Conservation (phyloP, 2,329 filamentous ascomycete species). For the Fusarium sp. region DNA sequence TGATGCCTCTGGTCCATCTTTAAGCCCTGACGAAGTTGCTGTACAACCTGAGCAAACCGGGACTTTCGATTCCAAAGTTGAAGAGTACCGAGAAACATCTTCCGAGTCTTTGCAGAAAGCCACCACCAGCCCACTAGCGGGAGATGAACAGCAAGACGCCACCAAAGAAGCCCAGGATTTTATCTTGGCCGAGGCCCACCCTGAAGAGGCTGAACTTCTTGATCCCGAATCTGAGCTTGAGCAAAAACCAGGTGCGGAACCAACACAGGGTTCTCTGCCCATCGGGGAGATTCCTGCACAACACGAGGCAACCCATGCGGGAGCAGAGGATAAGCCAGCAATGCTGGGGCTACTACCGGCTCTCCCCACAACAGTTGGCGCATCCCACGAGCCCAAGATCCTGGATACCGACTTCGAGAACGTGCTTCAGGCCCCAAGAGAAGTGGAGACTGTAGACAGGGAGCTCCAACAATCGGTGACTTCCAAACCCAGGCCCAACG, state of each 20-base stretch:
- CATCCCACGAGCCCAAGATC: slow-evolving; percentile 4
- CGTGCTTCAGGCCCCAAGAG: background rate
- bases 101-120: background rate
- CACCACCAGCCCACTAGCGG: background rate
- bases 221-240: background rate
- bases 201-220: background rate
- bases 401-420: slow-evolving; percentile 14
- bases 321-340: background rate
- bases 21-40: background rate
- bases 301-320: background rate
- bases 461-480: background rate
- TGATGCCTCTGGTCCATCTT: background rate
- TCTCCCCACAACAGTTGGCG: background rate
- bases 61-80: background rate
- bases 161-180: background rate
- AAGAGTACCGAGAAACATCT: background rate
- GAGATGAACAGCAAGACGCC: background rate
- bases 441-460: background rate
- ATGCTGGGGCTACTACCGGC: background rate
- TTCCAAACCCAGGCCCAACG: background rate
- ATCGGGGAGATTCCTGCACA: background rate
- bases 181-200: background rate
- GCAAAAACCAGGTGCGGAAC: background rate
- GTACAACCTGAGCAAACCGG: background rate
- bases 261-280: background rate